These are phyloP conservation scores for Oemleria cerasiformis DNA, from an alignment of 306 rosid species.

Conservation along the genomic window DNA sequence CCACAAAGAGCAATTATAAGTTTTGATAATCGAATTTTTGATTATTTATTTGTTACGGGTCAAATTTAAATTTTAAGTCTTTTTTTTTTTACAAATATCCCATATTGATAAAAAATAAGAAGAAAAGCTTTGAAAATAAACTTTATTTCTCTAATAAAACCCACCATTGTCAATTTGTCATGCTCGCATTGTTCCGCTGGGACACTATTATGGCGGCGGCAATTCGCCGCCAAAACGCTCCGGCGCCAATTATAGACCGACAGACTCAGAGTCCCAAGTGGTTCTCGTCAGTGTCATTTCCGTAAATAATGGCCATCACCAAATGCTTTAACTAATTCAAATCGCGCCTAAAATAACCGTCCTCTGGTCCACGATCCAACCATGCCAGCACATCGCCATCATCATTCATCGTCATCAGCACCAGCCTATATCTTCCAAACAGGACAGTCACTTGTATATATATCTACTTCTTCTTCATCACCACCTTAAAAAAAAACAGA, in stretches of 20 bases:
- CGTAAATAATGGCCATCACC: not conserved
- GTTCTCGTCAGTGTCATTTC: not conserved
- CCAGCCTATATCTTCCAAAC: not conserved
- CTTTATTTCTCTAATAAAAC: too few relatives aligned
- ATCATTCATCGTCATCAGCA: not conserved
- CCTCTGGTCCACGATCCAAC: not conserved
- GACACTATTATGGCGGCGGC: too few relatives aligned
- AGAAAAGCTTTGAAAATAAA: too few relatives aligned
- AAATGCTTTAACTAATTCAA: not conserved
- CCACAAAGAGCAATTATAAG: too few relatives aligned
- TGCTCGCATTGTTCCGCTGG: too few relatives aligned
- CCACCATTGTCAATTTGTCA: too few relatives aligned
- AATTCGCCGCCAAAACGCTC: too few relatives aligned
- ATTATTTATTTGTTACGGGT: too few relatives aligned
- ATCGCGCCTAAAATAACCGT: not conserved
- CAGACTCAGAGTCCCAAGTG: not conserved
- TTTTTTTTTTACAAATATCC: too few relatives aligned
- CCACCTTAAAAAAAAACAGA: not conserved
- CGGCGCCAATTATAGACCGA: not conserved
- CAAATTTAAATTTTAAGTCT: too few relatives aligned
- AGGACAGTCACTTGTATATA: not conserved
- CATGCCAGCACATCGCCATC: not conserved
- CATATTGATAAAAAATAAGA: too few relatives aligned
- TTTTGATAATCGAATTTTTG: too few relatives aligned
- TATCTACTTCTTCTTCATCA: not conserved